Conservation (phyloP, 179 eudicot genomes). For the Heliamphora pulchella region DNA sequence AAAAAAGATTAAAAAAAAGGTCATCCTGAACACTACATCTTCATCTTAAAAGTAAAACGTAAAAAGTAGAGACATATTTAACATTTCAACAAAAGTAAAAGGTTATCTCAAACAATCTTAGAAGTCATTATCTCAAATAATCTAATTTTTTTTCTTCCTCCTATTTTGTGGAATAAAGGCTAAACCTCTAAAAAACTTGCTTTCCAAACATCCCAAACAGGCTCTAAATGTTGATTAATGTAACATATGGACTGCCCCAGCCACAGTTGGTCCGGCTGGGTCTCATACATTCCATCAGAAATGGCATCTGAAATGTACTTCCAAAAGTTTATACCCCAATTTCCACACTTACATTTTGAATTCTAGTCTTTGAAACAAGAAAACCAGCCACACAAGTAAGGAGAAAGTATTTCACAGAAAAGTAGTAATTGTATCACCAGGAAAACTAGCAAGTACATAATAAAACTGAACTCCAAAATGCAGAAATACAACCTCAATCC, state of each 20-base stretch:
- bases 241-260: not conserved
- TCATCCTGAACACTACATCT: too few species aligned
- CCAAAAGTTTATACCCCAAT: not conserved
- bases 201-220: too few species aligned
- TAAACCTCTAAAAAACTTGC: too few species aligned
- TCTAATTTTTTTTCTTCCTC: too few species aligned
- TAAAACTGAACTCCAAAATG: not conserved
- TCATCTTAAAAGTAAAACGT: too few species aligned
- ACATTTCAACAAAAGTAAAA: too few species aligned
- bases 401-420: not conserved
- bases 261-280: not conserved
- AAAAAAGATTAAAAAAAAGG: too few species aligned
- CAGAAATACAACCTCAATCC: not conserved
- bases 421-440: not conserved
- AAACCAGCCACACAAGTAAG: not conserved
- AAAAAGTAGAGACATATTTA: too few species aligned
- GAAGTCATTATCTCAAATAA: too few species aligned
- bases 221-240: not conserved
- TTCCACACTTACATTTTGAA: not conserved
- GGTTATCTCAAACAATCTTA: too few species aligned
- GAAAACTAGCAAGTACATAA: not conserved
- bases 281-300: not conserved
- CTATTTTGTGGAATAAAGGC: too few species aligned
- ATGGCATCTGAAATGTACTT: not conserved
- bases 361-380: constrained; percentile 1